Evolutionary conservation across 2,329 filamentous ascomycete species (phyloP).

Genomic region (Trichoderma citrinoviride): DNA sequence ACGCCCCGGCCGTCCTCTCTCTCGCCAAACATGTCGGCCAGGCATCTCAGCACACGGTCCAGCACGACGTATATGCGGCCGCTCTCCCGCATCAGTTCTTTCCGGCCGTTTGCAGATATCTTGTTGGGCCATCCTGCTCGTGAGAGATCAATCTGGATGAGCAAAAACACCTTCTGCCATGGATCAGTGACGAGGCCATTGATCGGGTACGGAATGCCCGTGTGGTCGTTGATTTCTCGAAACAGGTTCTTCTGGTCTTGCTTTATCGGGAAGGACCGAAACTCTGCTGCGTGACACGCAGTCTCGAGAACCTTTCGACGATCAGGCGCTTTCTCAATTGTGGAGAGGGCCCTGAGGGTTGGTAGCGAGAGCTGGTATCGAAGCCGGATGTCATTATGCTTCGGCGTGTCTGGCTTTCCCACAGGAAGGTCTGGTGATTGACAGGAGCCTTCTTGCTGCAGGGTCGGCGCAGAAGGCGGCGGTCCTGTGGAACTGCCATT

Average conservation of each 20-base stretch:
- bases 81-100: constrained; percentile 35
- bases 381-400: constrained; percentile 32
- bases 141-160: constrained; percentile 70
- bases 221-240: constrained; percentile 39
- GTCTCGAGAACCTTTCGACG: constrained; percentile 38
- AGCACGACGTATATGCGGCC: constrained; percentile 35
- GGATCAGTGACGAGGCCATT: constrained; percentile 50
- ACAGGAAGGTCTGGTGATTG: background rate
- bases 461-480: background rate
- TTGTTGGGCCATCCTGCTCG: constrained; percentile 59
- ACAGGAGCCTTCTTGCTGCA: background rate
- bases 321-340: constrained; percentile 30
- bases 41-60: constrained; percentile 37
- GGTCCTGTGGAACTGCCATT: background rate
- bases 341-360: constrained; percentile 34
- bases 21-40: constrained; percentile 40
- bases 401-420: background rate
- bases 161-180: constrained; percentile 71
- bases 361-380: constrained; percentile 36
- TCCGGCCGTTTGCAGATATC: constrained; percentile 34
- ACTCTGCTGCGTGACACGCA: constrained; percentile 40
- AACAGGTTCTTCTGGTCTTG: constrained; percentile 38
- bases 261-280: constrained; percentile 38
- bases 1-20: constrained; percentile 62
- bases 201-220: constrained; percentile 40